Percentiles rank a stretch among this genome's conserved stretches.
phyloP scores from a whole-genome alignment of 208 protist species.

The Trypanosoma mega region DNA sequence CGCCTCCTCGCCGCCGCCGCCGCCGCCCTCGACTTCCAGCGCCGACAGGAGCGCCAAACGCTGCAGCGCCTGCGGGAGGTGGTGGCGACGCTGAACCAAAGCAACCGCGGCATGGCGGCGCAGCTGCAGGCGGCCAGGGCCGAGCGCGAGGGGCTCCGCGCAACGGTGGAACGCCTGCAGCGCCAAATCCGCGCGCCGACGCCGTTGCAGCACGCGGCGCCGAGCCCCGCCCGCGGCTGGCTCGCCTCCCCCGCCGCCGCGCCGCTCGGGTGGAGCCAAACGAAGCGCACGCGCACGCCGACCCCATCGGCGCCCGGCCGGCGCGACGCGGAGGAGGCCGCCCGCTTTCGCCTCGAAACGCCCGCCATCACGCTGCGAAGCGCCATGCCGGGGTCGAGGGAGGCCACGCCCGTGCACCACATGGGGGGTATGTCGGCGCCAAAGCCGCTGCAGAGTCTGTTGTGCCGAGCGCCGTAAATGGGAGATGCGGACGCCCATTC shows the following conservation, averaged over 20 bases:
- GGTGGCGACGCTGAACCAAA: conserved; percentile 55
- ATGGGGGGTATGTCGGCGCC: conserved; percentile 20
- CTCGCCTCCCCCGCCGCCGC: conserved; percentile 15
- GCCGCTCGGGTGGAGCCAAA: conserved; percentile 56
- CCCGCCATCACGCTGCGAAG: conserved; percentile 46
- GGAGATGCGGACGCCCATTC: background rate
- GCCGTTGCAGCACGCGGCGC: conserved; percentile 20
- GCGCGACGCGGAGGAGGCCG: background rate
- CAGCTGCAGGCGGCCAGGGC: conserved; percentile 22
- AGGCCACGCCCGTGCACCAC: conserved; percentile 12
- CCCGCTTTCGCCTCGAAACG: conserved; percentile 49
- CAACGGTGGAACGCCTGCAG: conserved; percentile 24
- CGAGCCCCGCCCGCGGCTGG: conserved; percentile 7
- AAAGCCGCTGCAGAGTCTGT: conserved; percentile 43
- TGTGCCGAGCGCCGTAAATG: conserved; percentile 24
- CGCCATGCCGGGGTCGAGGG: conserved; percentile 15
- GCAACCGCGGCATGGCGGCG: conserved; percentile 34
- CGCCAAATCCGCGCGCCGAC: conserved; percentile 20
- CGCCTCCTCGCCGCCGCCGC: conserved; percentile 26
- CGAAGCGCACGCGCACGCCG: conserved; percentile 35
- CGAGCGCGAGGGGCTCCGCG: conserved; percentile 27
- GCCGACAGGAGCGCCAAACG: conserved; percentile 58
- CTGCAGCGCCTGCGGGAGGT: conserved; percentile 64
- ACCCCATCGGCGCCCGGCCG: conserved; percentile 1
- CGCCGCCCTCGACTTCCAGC: conserved; percentile 53